Conservation (phyloP, 805 yeast genomes). For the Candida pseudoglaebosa region DNA sequence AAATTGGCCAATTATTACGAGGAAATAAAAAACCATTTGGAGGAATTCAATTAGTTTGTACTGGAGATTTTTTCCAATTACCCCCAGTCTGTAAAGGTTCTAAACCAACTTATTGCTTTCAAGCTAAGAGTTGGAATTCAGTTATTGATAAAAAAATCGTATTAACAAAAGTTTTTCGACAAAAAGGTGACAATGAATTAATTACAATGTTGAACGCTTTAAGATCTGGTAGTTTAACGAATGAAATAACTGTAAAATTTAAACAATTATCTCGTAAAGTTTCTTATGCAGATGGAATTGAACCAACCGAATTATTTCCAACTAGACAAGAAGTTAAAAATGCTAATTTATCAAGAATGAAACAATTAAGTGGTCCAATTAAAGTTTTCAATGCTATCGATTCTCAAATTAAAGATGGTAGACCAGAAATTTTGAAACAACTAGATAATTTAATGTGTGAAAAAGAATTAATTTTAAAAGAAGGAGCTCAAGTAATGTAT, state of each 20-base stretch:
- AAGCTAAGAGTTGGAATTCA: conserved; percentile 63
- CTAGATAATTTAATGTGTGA: conserved; percentile 73
- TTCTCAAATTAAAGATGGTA: conserved; percentile 15
- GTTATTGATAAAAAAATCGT: conserved; percentile 64
- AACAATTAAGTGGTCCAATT: conserved; percentile 43
- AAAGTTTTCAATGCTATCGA: conserved; percentile 42
- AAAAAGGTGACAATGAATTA: conserved; percentile 71
- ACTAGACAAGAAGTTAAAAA: conserved; percentile 79
- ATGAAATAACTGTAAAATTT: conserved; percentile 47
- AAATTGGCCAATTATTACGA: conserved; percentile 56
- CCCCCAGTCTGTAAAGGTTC: conserved; percentile 72
- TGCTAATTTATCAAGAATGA: conserved; percentile 52
- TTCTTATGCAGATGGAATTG: conserved; percentile 65
- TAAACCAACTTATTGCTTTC: conserved; percentile 61
- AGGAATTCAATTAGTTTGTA: conserved; percentile 82
- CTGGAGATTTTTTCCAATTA: conserved; percentile 95
- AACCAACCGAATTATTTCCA: conserved; percentile 86
- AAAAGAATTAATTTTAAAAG: conserved; percentile 57
- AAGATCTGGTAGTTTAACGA: conserved; percentile 64
- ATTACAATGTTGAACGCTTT: conserved; percentile 77
- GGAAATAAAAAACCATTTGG: conserved; percentile 73
- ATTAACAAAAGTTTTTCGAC: conserved; percentile 81
- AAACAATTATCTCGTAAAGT: conserved; percentile 54
- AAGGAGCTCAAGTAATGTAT: conserved; percentile 93
- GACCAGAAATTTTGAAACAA: conserved; percentile 19